A percentile compares a stretch with the other conserved stretches of the same genome.
Evolutionary conservation across 2,329 filamentous ascomycete genomes (phyloP).

Genomic region (Talaromyces pinophilus): DNA sequence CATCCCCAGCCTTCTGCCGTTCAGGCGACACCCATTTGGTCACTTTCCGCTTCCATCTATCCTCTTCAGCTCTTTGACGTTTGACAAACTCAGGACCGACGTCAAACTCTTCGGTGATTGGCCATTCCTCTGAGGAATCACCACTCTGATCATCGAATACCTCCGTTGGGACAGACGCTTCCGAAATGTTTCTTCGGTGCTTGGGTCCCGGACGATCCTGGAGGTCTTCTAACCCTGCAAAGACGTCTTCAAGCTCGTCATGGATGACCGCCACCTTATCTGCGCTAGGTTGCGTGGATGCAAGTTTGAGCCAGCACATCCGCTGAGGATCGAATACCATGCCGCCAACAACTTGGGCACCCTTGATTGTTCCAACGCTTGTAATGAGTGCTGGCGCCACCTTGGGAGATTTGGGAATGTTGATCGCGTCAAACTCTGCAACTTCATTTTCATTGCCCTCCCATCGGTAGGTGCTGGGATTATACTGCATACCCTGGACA

Average conservation of each 20-base stretch:
- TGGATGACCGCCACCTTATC: constrained; percentile 58
- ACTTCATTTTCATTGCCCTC: constrained; percentile 93
- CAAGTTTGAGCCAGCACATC: constrained; percentile 95
- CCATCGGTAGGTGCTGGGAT: constrained; percentile 82
- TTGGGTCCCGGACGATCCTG: constrained; percentile 59
- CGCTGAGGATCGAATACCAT: constrained; percentile 98
- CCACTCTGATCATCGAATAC: constrained; percentile 45
- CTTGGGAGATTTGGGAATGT: constrained; percentile 45
- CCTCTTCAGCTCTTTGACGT: constrained; percentile 87
- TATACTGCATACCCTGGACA: constrained; percentile 95
- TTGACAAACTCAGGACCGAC: constrained; percentile 92
- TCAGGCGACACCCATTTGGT: constrained; percentile 75
- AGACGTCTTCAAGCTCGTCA: constrained; percentile 89
- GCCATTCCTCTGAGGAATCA: constrained; percentile 67
- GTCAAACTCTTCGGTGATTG: constrained; percentile 94
- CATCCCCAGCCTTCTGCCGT: constrained; percentile 49
- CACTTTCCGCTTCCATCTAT: constrained; percentile 84
- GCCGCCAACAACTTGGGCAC: constrained; percentile 90
- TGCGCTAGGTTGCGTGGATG: constrained; percentile 44
- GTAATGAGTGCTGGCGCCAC: constrained; percentile 73
- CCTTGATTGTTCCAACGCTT: constrained; percentile 80
- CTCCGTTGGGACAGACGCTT: constrained; percentile 31
- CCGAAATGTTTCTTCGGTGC: constrained; percentile 25
- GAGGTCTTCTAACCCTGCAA: constrained; percentile 91
- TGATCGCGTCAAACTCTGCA: constrained; percentile 70